Evolutionary conservation across 1,284 basidiomycete species (phyloP).

Genomic region (Amylostereum areolatum): DNA sequence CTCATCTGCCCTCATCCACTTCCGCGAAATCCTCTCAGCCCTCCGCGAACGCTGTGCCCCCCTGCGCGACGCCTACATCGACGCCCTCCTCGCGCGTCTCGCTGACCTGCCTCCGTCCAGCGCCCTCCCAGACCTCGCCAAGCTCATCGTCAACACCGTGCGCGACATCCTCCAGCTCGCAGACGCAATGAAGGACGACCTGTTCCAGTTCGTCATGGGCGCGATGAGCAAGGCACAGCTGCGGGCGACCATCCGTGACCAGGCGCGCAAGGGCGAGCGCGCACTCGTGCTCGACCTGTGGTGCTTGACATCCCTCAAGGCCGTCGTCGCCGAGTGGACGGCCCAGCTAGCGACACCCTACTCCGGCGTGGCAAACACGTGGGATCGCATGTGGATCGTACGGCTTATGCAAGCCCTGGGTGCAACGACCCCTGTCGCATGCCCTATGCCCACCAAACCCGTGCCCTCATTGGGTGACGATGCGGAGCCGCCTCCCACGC

Average conservation of each 20-base stretch:
- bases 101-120: conserved; percentile 24
- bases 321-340: background rate
- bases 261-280: conserved; percentile 49
- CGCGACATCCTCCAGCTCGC: conserved; percentile 43
- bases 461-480: no score
- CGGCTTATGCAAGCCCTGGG: no score
- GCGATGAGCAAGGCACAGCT: conserved; percentile 59
- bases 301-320: conserved; percentile 16
- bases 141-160: conserved; percentile 37
- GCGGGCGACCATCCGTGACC: conserved; percentile 34
- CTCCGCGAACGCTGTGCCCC: conserved; percentile 62
- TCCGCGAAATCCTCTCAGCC: conserved; percentile 42
- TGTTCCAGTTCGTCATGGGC: conserved; percentile 53
- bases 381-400: no score
- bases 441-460: no score
- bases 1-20: conserved; percentile 42
- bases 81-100: conserved; percentile 35
- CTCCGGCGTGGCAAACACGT: no score
- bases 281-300: conserved; percentile 47
- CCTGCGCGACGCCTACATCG: conserved; percentile 48
- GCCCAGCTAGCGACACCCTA: no score
- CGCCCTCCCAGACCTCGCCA: conserved; percentile 24
- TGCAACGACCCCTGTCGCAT: no score
- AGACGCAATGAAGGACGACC: conserved; percentile 57
- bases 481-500: no score